phyloP scores from a whole-genome alignment of 2,329 filamentous ascomycete genomes.

The Trichoderma harzianum region DNA sequence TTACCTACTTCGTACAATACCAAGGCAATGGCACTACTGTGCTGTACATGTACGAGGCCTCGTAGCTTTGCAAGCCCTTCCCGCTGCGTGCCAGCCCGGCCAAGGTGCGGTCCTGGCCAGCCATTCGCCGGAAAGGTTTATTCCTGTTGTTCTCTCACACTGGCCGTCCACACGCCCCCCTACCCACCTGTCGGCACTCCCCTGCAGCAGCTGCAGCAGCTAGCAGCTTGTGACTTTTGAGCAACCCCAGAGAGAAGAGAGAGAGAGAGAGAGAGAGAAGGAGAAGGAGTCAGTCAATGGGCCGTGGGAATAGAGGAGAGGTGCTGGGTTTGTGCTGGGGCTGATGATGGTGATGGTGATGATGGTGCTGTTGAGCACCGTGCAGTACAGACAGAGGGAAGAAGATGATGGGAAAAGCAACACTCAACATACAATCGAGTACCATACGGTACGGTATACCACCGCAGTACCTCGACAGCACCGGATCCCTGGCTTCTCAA shows the following conservation, averaged over 20 bases:
- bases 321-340: not conserved
- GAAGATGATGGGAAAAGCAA: not conserved
- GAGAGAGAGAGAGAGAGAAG: not conserved
- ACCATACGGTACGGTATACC: not conserved
- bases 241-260: not conserved
- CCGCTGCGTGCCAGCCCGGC: constrained; percentile 12
- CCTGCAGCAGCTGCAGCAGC: constrained; percentile 11
- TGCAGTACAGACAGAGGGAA: not conserved
- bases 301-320: not conserved
- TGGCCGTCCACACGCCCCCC: not conserved
- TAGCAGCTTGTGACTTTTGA: not conserved
- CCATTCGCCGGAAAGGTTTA: constrained; percentile 2
- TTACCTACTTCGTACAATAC: not conserved
- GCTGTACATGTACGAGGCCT: not conserved
- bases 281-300: not conserved
- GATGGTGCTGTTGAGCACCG: not conserved
- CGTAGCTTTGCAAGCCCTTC: constrained; percentile 1
- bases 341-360: not conserved
- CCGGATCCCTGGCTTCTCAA: constrained; percentile 10
- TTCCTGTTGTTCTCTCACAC: not conserved
- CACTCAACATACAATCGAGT: not conserved
- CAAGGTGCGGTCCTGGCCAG: not conserved
- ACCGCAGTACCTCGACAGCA: not conserved
- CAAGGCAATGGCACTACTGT: not conserved
- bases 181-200: constrained; percentile 1